These are phyloP conservation scores for Citrus mangshanensis DNA, from an alignment of 345 rosid genomes.

Conservation along the genomic window DNA sequence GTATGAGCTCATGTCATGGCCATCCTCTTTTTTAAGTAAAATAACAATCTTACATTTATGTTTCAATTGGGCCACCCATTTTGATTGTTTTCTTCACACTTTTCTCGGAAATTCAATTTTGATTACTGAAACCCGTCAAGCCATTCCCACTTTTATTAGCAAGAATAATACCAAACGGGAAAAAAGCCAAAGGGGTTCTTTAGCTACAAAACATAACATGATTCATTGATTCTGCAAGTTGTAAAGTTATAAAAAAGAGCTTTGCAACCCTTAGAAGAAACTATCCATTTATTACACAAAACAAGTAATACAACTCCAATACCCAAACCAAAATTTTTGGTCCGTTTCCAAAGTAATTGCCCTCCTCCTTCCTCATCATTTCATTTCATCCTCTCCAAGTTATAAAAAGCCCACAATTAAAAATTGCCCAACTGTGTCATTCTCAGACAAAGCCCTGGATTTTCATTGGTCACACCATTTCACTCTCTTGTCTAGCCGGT, in stretches of 20 bases:
- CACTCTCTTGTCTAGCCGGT: background rate
- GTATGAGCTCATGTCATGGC: too few relatives aligned
- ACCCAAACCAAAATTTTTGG: background rate
- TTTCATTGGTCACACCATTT: background rate
- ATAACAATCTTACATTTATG: too few relatives aligned
- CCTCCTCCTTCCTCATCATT: background rate
- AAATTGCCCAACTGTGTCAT: background rate
- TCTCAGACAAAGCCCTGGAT: background rate
- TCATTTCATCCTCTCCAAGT: background rate
- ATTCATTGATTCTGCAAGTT: slow-evolving; percentile 14
- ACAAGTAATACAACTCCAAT: background rate
- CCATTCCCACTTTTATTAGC: background rate
- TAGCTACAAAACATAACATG: slow-evolving; percentile 1
- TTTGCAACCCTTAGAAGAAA: slow-evolving; percentile 18
- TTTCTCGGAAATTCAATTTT: background rate
- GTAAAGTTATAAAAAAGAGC: slow-evolving; percentile 17
- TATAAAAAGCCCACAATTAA: slow-evolving; percentile 18
- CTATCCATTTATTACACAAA: background rate
- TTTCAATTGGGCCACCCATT: too few relatives aligned
- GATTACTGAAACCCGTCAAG: background rate
- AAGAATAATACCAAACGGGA: background rate
- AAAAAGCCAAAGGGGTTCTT: background rate
- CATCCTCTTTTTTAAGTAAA: too few relatives aligned
- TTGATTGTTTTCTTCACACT: background rate
- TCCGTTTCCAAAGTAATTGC: slow-evolving; percentile 2